Conservation (phyloP, 192 early-diverging fungal species). For the Entomortierella parvispora region DNA sequence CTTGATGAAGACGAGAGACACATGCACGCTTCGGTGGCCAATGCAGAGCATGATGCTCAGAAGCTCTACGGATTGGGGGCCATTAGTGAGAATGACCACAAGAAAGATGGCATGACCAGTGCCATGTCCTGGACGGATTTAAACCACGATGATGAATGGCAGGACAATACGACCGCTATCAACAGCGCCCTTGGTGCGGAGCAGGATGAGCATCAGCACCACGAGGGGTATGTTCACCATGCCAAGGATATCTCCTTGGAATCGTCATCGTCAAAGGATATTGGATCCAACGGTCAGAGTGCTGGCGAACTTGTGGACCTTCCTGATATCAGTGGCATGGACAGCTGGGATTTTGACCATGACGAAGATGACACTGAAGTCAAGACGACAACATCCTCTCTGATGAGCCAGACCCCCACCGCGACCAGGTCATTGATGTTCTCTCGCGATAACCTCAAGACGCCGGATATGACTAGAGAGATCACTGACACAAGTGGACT, state of each 20-base stretch:
- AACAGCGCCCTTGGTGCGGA: not conserved
- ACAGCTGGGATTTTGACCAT: conserved; percentile 48
- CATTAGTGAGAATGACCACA: not conserved
- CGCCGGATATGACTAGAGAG: conserved; percentile 19
- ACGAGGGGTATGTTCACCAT: too few species aligned
- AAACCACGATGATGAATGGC: conserved; percentile 34
- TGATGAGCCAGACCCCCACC: not conserved
- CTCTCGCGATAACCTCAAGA: conserved; percentile 8
- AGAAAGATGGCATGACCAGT: not conserved
- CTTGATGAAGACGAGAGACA: conserved; percentile 22
- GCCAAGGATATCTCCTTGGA: not conserved
- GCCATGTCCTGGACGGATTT: conserved; percentile 46
- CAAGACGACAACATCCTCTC: not conserved
- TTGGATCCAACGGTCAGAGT: not conserved
- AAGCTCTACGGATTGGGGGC: conserved; percentile 5
- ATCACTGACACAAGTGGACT: not conserved
- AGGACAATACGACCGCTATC: conserved; percentile 2
- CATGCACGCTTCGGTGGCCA: not conserved
- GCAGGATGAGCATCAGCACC: not conserved
- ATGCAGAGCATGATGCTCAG: not conserved
- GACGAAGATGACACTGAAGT: conserved; percentile 3
- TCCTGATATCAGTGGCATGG: conserved; percentile 38
- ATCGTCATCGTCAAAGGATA: not conserved
- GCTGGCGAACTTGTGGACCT: not conserved
- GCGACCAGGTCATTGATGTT: not conserved